Conservation (phyloP, 202 grass and related monocot genomes). For the Hordeum pubiflorum region DNA sequence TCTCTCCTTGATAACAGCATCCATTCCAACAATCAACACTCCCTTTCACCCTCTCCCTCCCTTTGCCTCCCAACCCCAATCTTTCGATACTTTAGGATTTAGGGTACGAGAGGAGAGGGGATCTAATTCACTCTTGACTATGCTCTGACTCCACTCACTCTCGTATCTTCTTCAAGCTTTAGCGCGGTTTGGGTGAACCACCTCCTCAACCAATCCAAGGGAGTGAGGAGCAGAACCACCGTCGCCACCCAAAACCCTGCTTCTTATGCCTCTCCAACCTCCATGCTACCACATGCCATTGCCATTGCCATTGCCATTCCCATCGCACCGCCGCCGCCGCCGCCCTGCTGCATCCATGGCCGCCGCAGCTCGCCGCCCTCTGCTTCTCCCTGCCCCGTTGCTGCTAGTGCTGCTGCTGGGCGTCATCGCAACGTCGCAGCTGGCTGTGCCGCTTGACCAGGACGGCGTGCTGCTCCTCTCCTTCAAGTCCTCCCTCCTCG, state of each 20-base stretch:
- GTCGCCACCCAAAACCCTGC: not conserved
- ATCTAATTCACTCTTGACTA: not conserved
- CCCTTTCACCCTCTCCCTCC: not conserved
- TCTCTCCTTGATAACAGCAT: not conserved
- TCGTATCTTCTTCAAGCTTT: not conserved
- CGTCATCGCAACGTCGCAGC: constrained; percentile 1
- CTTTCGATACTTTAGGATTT: constrained; percentile 13
- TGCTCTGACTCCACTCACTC: constrained; percentile 16
- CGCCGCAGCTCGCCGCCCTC: constrained; percentile 8
- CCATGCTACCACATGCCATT: constrained; percentile 26
- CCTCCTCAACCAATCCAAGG: constrained; percentile 35
- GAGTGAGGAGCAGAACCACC: not conserved
- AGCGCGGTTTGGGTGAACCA: constrained; percentile 31
- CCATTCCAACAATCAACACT: not conserved
- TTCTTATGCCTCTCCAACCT: constrained; percentile 26
- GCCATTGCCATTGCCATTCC: constrained; percentile 12
- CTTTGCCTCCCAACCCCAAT: not conserved
- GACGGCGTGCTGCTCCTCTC: constrained; percentile 61
- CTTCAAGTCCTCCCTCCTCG: constrained; percentile 71
- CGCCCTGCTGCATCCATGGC: not conserved
- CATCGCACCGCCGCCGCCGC: not conserved
- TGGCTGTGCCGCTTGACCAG: constrained; percentile 41
- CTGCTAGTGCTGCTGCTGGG: constrained; percentile 2
- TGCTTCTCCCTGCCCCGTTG: not conserved
- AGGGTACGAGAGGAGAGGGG: not conserved